Percentiles rank a stretch among this genome's conserved stretches.
These are phyloP conservation scores for Aspergillus fijiensis DNA, from an alignment of 2,329 filamentous ascomycete genomes.

Conservation along the genomic window DNA sequence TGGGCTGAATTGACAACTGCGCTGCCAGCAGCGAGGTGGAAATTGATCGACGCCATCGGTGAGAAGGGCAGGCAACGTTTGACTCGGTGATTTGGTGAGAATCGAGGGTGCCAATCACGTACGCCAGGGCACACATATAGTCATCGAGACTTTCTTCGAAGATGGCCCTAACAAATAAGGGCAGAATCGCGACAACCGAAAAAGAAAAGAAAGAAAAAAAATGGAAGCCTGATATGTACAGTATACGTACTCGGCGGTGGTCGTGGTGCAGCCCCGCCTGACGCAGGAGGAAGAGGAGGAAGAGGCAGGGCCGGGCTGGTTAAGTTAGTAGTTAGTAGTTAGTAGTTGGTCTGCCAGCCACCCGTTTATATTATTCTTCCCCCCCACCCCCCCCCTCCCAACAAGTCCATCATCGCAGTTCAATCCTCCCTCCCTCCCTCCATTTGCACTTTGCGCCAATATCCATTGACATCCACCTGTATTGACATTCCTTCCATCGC, in stretches of 20 bases:
- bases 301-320: constrained; percentile 14
- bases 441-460: neutral
- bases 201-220: neutral
- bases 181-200: neutral
- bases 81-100: neutral
- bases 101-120: neutral
- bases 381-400: neutral
- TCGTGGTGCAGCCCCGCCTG: constrained; percentile 18
- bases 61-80: neutral
- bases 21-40: neutral
- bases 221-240: neutral
- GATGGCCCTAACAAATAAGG: no score
- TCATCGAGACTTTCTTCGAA: neutral
- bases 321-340: neutral
- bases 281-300: constrained; percentile 2
- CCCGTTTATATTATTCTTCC: constrained; percentile 14
- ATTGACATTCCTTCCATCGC: neutral
- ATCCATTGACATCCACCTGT: constrained; percentile 2
- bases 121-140: neutral
- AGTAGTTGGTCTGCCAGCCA: constrained; percentile 17
- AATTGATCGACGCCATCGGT: neutral
- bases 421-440: constrained; percentile 1
- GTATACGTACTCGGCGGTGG: constrained; percentile 14
- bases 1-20: neutral
- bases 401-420: constrained; percentile 13